phyloP scores from a whole-genome alignment of 2,329 filamentous ascomycete genomes.

The Dactylonectria macrodidyma region DNA sequence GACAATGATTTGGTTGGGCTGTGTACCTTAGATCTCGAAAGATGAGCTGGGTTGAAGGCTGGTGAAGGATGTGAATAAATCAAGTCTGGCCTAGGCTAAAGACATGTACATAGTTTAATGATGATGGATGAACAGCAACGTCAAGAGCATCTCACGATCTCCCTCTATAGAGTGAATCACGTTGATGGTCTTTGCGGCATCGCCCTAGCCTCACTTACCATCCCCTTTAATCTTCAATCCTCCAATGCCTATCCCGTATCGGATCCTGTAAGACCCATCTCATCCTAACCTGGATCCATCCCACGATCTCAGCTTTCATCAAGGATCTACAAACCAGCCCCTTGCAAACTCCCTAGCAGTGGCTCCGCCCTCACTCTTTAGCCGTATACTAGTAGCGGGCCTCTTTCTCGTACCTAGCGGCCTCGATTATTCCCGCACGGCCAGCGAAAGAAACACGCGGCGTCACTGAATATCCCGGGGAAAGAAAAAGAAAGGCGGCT shows the following conservation, averaged over 20 bases:
- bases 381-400: neutral
- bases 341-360: neutral
- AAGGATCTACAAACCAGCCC: neutral
- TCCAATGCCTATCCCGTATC: neutral
- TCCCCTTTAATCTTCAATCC: conserved; percentile 4
- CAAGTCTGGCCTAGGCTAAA: neutral
- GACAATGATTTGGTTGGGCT: neutral
- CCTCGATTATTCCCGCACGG: conserved; percentile 20
- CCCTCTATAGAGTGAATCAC: neutral
- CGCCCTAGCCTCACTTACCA: neutral
- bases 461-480: conserved; percentile 8
- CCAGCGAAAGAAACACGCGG: conserved; percentile 13
- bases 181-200: neutral
- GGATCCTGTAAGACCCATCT: neutral
- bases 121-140: conserved; percentile 4
- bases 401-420: neutral
- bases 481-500: neutral
- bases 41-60: conserved; percentile 3
- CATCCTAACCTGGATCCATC: neutral
- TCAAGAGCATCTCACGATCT: neutral
- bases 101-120: conserved; percentile 12
- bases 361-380: neutral
- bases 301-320: neutral
- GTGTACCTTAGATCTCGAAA: no score
- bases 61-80: neutral